Base-by-base conservation (phyloP, 176 grass and related monocot genomes). In the Hordeum vulgare region DNA sequence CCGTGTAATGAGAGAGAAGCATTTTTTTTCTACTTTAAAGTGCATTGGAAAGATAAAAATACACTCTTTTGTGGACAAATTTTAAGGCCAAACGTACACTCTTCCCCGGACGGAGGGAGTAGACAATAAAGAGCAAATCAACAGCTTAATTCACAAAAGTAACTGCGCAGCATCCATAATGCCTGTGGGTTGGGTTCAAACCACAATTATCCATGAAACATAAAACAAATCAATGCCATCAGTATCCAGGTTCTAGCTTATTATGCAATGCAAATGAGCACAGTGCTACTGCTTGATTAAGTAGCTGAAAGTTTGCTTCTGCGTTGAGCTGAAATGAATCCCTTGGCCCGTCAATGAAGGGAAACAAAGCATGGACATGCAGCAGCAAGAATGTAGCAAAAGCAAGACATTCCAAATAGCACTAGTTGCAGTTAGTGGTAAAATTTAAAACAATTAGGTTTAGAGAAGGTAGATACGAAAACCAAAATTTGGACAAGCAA, bases 81-180 rank as follows among this genome's bases (percentile, higher is more conserved):
- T n/a, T n/a, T n/a, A n/a, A n/a, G n/a, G n/a, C n/a, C n/a, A n/a
- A n/a, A n/a, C n/a, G n/a, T n/a, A n/a, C n/a, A n/a, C n/a, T n/a
- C n/a, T n/a, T n/a, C n/a, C n/a, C n/a, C n/a, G n/a, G n/a, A n/a
- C n/a, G n/a, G n/a, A n/a, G n/a, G n/a, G n/a, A n/a, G n/a, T n/a
- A 70, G 26, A 81, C 25, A 61, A 68, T 8, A 82, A 76, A 76
- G 20, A 81, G 47, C 27, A 81, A 11, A 24, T 26, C 35, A 86
- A 75, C 61, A 67, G 61, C 36, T 60, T 75, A 75, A 82, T 66
- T 39, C 24, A 60, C 20, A 35, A 80, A 47, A 36, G 2, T 36
- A 80, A 76, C 44, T 66, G 18, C 42, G 33, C 26, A 74, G 53
- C 28, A 73, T 74, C 34, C 68, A 65, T 36, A 66, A 75, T 86